Evolutionary conservation across 768 basidiomycete genomes (phyloP), one percentile per base, ranked within the genome.

Genomic region (Hericium alpestre): DNA sequence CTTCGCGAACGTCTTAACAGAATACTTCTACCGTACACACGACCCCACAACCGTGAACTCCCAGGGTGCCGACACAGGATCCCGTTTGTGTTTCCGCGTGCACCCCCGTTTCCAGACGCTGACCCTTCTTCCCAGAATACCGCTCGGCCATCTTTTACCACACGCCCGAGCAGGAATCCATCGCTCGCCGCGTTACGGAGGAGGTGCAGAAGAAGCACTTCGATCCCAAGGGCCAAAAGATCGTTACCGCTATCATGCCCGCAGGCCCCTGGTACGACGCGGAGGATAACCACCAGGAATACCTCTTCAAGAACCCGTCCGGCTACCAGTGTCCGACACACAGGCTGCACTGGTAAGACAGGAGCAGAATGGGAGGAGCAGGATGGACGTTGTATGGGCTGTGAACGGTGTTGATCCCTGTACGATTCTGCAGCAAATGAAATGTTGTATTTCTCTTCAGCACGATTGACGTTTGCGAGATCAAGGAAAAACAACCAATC

Each of bases 321-420:
- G 95, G 94, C 9, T 96, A 96, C 67, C 90, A 93, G 64, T 97
- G 94, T 71, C 86, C 93, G 0, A 93, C 87, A 2, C 93, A 95
- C 70, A 76, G 73, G 40, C 72, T 94, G 49, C 84, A 91, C 65
- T 95, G 92, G 92, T 93, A 70, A 70, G 16, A 2, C 6, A 46
- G 25, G 20, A 18, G n/a, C n/a, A n/a, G n/a, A n/a, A n/a, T n/a
- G n/a, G n/a, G n/a, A 6, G 16, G 43, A 46, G 20, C n/a, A 46
- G 12, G 43, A 20, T 46, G 4, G 1, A 20, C 9, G 16, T 0
- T 46, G 15, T 12, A 46, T n/a, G 6, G 22, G 43, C 1, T n/a
- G 9, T 46, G 13, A 10, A 46, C 22, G n/a, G 22, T 16, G 43
- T 16, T 16, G 16, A 46, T 46, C 1, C 25, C 43, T 46, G 43